Percentiles rank a stretch among this genome's conserved stretches.
Conservation (phyloP, 1,139 yeast species). For the Geotrichum histeridarum region DNA sequence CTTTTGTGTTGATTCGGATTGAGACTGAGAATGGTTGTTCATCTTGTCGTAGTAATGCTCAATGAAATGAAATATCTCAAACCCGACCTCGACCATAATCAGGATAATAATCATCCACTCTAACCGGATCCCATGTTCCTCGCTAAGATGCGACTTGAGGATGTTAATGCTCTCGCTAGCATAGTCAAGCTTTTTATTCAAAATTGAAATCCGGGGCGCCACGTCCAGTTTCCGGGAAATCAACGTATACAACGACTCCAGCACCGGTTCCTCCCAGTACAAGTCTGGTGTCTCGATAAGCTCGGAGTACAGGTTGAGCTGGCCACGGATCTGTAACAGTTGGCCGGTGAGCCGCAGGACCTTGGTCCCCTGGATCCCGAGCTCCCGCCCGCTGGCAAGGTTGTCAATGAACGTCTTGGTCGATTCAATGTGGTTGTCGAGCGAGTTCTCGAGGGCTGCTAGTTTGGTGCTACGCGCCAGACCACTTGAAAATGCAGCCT, state of each 20-base stretch:
- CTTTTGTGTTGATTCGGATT: too few relatives aligned
- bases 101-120: slow-evolving; percentile 85
- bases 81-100: slow-evolving; percentile 77
- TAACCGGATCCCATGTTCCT: slow-evolving; percentile 66
- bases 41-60: slow-evolving; percentile 29
- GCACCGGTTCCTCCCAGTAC: slow-evolving; percentile 85
- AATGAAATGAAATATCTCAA: slow-evolving; percentile 63
- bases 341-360: slow-evolving; percentile 68
- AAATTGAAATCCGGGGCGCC: slow-evolving; percentile 65
- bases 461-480: slow-evolving; percentile 79
- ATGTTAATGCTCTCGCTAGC: slow-evolving; percentile 86
- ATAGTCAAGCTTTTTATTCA: slow-evolving; percentile 81
- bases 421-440: slow-evolving; percentile 60
- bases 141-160: slow-evolving; percentile 66
- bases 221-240: slow-evolving; percentile 72
- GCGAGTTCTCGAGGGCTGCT: slow-evolving; percentile 66
- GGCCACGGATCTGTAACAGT: slow-evolving; percentile 69
- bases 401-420: slow-evolving; percentile 63
- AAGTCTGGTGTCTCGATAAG: slow-evolving; percentile 87
- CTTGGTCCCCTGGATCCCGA: slow-evolving; percentile 55
- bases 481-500: slow-evolving; percentile 86
- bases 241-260: slow-evolving; percentile 67
- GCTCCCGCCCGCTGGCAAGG: slow-evolving; percentile 55
- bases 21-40: too few relatives aligned
- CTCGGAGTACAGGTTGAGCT: slow-evolving; percentile 79